Evolutionary conservation across 306 rosid species (phyloP).

Genomic region (Prinsepia uniflora): DNA sequence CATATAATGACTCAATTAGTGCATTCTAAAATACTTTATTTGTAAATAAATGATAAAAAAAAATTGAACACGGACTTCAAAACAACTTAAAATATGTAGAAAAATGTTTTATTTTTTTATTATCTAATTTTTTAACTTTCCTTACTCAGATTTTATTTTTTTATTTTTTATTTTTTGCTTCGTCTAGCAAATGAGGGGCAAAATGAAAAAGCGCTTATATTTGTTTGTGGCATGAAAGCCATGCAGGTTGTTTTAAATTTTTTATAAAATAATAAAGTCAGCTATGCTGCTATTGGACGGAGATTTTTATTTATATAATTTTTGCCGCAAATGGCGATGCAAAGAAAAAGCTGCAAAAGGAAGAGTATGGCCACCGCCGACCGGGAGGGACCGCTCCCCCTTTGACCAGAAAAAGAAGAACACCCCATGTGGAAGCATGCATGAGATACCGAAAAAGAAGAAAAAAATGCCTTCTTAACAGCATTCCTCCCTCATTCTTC

Average conservation of each 20-base stretch:
- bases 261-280: not conserved
- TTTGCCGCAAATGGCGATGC: slow-evolving; percentile 17
- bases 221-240: not conserved
- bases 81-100: too few species aligned
- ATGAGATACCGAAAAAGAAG: slow-evolving; percentile 7
- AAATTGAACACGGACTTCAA: too few species aligned
- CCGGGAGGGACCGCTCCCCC: slow-evolving; percentile 21
- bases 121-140: too few species aligned
- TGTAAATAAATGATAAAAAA: too few species aligned
- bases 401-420: slow-evolving; percentile 30
- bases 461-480: not conserved
- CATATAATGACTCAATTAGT: too few species aligned
- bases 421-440: slow-evolving; percentile 44
- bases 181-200: too few species aligned
- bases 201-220: not conserved
- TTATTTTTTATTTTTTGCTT: too few species aligned
- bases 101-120: too few species aligned
- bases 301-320: not conserved
- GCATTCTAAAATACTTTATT: too few species aligned
- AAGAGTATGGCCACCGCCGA: not conserved
- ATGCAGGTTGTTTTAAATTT: not conserved
- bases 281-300: not conserved
- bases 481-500: not conserved
- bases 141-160: too few species aligned
- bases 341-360: slow-evolving; percentile 30